A percentile compares a stretch with the other conserved stretches of the same genome.
Conservation (phyloP, 2,329 filamentous ascomycete genomes). For the Phaeosphaeriaceae sp. region DNA sequence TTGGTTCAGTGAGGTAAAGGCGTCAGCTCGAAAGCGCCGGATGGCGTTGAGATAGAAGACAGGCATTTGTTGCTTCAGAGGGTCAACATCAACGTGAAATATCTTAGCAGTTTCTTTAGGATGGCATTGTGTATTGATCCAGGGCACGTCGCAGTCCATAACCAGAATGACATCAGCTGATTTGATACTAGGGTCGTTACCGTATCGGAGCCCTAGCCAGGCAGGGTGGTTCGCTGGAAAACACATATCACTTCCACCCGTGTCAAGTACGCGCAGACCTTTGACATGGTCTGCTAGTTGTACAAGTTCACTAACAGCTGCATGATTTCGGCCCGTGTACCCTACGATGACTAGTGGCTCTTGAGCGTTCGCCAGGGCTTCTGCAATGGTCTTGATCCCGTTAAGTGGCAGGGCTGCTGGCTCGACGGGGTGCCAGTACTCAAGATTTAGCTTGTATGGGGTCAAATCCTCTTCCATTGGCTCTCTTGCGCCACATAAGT, state of each 20-base stretch:
- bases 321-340: conserved; percentile 73
- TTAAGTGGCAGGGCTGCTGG: conserved; percentile 65
- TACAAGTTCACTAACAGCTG: conserved; percentile 66
- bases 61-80: conserved; percentile 68
- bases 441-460: conserved; percentile 63
- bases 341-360: conserved; percentile 74
- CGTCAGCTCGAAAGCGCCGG: conserved; percentile 59
- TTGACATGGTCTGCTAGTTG: conserved; percentile 71
- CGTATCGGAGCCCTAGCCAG: conserved; percentile 70
- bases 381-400: conserved; percentile 66
- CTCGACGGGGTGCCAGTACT: conserved; percentile 73
- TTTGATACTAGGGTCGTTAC: conserved; percentile 73
- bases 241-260: conserved; percentile 80
- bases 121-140: conserved; percentile 80
- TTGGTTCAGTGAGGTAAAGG: conserved; percentile 68
- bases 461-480: conserved; percentile 83
- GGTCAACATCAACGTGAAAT: conserved; percentile 70
- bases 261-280: conserved; percentile 74
- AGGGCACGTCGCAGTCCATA: conserved; percentile 88
- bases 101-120: conserved; percentile 64
- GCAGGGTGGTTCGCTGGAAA: conserved; percentile 67
- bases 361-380: conserved; percentile 67
- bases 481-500: conserved; percentile 78
- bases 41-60: conserved; percentile 64
- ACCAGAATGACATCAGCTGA: conserved; percentile 85